Percentiles rank a stretch among this genome's conserved stretches.
Evolutionary conservation across 1,284 basidiomycete species (phyloP).

Genomic region (Apiotrichum laibachii): DNA sequence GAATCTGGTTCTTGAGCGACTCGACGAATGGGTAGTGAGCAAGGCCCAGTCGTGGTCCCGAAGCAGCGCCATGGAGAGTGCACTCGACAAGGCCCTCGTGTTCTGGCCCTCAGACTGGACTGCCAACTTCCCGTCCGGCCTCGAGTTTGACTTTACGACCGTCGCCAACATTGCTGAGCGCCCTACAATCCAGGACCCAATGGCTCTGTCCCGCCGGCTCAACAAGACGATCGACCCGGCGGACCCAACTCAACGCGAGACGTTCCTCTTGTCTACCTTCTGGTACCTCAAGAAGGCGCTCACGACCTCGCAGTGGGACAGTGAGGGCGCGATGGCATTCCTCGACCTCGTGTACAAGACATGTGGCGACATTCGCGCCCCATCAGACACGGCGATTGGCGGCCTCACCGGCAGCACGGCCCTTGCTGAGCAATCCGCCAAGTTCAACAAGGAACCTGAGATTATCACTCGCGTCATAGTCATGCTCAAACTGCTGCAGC

Average conservation of each 20-base stretch:
- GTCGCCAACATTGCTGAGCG: constrained; percentile 12
- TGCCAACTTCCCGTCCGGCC: constrained; percentile 7
- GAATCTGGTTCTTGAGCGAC: background rate
- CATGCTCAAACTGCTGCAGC: constrained; percentile 17
- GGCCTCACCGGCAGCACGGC: constrained; percentile 9
- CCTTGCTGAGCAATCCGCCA: constrained; percentile 1
- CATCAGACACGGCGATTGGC: constrained; percentile 52
- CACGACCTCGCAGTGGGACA: constrained; percentile 58
- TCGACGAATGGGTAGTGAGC: constrained; percentile 8
- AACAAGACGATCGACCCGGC: background rate
- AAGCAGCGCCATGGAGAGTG: background rate
- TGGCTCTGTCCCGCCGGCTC: constrained; percentile 23
- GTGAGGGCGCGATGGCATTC: constrained; percentile 70
- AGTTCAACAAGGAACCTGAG: background rate
- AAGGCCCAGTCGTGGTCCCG: constrained; percentile 18
- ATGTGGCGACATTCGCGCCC: constrained; percentile 35
- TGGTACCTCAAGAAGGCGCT: constrained; percentile 78
- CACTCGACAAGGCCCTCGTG: constrained; percentile 25
- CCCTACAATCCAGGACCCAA: constrained; percentile 15
- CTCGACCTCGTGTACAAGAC: constrained; percentile 61
- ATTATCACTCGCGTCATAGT: constrained; percentile 11
- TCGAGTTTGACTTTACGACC: constrained; percentile 18
- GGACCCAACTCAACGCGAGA: constrained; percentile 3
- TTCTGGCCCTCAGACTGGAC: constrained; percentile 32
- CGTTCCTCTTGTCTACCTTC: constrained; percentile 57